Base-by-base conservation (phyloP, 441 rosid species). In the Arabidopsis hybrid region DNA sequence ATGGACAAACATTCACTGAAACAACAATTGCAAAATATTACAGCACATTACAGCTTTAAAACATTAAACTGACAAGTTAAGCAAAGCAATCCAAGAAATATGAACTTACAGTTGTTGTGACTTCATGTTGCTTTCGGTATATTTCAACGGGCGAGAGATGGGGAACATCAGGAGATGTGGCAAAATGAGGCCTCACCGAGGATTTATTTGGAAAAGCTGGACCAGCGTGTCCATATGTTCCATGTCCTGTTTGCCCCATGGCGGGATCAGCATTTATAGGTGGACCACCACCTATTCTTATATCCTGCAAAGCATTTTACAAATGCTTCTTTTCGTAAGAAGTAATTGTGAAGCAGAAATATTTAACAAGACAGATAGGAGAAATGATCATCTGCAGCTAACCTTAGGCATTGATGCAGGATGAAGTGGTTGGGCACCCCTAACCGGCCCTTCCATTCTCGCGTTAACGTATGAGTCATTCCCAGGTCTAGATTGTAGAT, bases 71-170 rank as follows among this genome's bases (percentile, higher is more conserved):
- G 9, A 47, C 31, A 50, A 49, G 7, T 17, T 35, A 60, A 55
- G 72, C 4, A 26, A 40, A 16, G n/a, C 60, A 46, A 60, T 42
- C 36, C 43, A 67, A 76, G 65, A 75, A 31, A 59, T 66, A 71
- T 42, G 39, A 57, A 85, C 91, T 67, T 46, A 94, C 99, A 83
- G 85, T 90, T 69, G 92, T 88, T 63, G 92, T 80, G 77, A 94
- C 90, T 90, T 94, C 97, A 77, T 94, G 99, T 67, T 86, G 92
- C 72, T 82, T 88, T 55, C 92, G 64, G 76, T 92, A 94, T 57
- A 72, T 82, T 77, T 92, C 97, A 71, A 77, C 90, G 46, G 99
- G 79, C 8, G 97, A 86, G 55, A 88, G 80, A 74, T 78, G 80
- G 55, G 75, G 8, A 58, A 73, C 69, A 79, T 88, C 94, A 38